A percentile compares a stretch with the other conserved stretches of the same genome.
Evolutionary conservation across 306 rosid species (phyloP).

Genomic region (Albizia julibrissin): DNA sequence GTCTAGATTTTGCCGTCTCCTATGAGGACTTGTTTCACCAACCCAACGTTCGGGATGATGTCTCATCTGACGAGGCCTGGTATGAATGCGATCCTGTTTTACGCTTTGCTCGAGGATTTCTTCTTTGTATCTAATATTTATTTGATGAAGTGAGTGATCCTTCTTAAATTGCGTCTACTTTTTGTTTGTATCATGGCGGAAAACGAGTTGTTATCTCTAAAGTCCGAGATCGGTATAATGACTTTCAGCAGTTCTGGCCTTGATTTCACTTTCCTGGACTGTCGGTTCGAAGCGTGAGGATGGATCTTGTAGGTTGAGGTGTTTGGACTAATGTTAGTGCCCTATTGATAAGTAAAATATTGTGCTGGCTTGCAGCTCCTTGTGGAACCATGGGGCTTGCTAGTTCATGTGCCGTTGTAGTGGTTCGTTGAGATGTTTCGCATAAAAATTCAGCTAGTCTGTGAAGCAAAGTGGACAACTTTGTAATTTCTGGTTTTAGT

Average conservation of each 20-base stretch:
- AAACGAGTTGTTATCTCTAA: constrained; percentile 13
- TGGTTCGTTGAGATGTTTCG: constrained; percentile 14
- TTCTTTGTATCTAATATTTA: constrained; percentile 2
- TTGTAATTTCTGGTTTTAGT: constrained; percentile 2
- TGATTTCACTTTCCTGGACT: constrained; percentile 33
- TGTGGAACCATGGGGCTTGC: constrained; percentile 7
- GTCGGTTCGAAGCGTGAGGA: constrained; percentile 17
- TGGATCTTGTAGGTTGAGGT: constrained; percentile 28
- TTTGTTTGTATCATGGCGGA: constrained; percentile 5
- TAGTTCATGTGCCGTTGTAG: constrained; percentile 1
- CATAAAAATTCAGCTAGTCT: neutral
- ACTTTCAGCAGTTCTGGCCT: constrained; percentile 20
- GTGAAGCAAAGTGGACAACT: constrained; percentile 2
- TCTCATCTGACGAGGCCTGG: constrained; percentile 78
- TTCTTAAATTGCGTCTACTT: constrained; percentile 4
- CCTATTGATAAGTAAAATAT: constrained; percentile 1
- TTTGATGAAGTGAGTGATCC: constrained; percentile 35
- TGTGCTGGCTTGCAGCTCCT: constrained; percentile 19
- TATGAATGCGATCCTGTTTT: constrained; percentile 40
- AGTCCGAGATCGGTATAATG: neutral
- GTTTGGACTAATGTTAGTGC: constrained; percentile 1
- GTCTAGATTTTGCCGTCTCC: constrained; percentile 62
- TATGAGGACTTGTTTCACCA: constrained; percentile 64
- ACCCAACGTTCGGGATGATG: constrained; percentile 31
- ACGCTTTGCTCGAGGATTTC: constrained; percentile 12